These are phyloP conservation scores for Acer yangbiense DNA, from an alignment of 345 rosid species.

Conservation along the genomic window DNA sequence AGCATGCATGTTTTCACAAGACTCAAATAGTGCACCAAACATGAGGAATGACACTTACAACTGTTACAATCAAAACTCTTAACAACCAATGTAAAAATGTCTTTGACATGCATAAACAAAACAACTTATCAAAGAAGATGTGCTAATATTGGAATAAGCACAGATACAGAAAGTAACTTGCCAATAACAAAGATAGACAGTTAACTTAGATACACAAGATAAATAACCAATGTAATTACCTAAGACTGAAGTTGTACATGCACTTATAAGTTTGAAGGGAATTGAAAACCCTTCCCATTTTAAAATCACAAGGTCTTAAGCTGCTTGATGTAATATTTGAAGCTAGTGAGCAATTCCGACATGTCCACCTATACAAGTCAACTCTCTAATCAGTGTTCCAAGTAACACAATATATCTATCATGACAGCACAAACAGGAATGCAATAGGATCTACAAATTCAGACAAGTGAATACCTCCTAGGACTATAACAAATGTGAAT, in stretches of 20 bases:
- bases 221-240: slow-evolving; percentile 38
- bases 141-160: background rate
- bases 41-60: background rate
- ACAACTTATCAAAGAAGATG: background rate
- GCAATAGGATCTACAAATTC: background rate
- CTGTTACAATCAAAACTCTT: background rate
- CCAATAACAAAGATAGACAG: background rate
- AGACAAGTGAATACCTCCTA: slow-evolving; percentile 51
- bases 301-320: slow-evolving; percentile 87
- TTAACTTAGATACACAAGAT: background rate
- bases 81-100: background rate
- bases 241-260: slow-evolving; percentile 71
- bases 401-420: background rate
- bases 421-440: background rate
- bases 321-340: slow-evolving; percentile 74
- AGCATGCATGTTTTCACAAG: background rate
- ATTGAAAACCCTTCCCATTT: slow-evolving; percentile 73
- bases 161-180: background rate
- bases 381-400: slow-evolving; percentile 13
- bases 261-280: slow-evolving; percentile 75
- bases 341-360: slow-evolving; percentile 60
- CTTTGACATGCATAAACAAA: background rate
- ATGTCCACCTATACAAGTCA: slow-evolving; percentile 66
- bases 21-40: background rate
- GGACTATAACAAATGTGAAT: slow-evolving; percentile 89